Evolutionary conservation across 2,329 filamentous ascomycete genomes (phyloP).

Genomic region (Macrophomina tecta): DNA sequence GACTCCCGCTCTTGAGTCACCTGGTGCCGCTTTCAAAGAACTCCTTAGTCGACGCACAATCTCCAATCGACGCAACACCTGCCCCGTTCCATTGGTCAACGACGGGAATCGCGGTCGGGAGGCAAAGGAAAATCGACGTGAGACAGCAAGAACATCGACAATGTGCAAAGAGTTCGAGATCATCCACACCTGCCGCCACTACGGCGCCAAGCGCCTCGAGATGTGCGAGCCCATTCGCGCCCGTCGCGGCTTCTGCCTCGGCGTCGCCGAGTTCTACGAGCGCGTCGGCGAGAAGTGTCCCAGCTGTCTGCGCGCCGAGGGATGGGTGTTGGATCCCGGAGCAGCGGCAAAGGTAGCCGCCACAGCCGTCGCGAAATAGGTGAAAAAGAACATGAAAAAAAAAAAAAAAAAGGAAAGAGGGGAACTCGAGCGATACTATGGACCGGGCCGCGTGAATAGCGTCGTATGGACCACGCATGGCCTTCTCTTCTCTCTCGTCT

Average conservation of each 20-base stretch:
- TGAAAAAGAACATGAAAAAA: neutral
- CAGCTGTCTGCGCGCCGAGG: conserved; percentile 21
- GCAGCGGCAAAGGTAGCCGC: neutral
- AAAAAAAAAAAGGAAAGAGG: no score
- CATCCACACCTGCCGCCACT: conserved; percentile 24
- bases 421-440: no score
- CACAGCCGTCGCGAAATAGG: conserved; percentile 1
- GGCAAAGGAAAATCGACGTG: neutral
- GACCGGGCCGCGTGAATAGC: no score
- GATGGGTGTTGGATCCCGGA: neutral
- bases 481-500: neutral
- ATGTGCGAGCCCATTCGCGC: conserved; percentile 26
- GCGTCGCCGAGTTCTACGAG: conserved; percentile 19
- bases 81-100: no score
- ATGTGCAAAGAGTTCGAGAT: conserved; percentile 26
- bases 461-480: neutral
- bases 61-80: neutral
- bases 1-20: conserved; percentile 5
- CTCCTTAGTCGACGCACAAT: no score
- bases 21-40: neutral
- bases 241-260: conserved; percentile 22
- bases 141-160: neutral
- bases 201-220: conserved; percentile 19
- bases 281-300: conserved; percentile 22
- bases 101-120: no score